Base-by-base conservation (phyloP, 345 rosid genomes). In the Syzygium aromaticum region DNA sequence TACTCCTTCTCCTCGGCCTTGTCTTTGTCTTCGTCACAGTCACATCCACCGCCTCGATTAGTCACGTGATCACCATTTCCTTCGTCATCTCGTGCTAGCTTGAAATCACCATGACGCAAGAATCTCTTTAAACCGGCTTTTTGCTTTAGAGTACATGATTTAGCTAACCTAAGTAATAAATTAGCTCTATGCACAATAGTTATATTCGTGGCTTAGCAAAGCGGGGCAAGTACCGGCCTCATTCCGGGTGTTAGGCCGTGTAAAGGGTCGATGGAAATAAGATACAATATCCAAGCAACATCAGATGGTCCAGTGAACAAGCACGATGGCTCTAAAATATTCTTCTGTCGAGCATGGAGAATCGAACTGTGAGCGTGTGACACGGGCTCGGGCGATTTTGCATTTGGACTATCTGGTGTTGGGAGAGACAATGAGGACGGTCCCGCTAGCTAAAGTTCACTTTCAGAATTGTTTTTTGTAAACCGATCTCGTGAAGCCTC, bases 401-500 rank as follows among this genome's bases (percentile, higher is more conserved):
- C 46, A 30, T 21, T 89, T 84, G 93, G 91, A 88, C 52, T 54
- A 85, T 87, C 84, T 19, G 11, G 40, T 28, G 77, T 54, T 63
- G 43, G 86, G 73, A 59, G 64, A 28, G 33, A 33, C 33, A 6
- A 33, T 13, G 33, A 61, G 73, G 38, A 67, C 46, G 80, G 80
- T 33, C 87, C 87, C 87, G 38, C 30, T 11, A 16, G 38, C 30
- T 11, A 16, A 11, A n/a, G 43, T 82, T 28, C 86, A 54, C 88
- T 88, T 85, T 87, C 46, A 11, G 46, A 33, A 67, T 67, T 17
- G 1, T 28, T 33, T 67, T 67, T 67, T 67, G 80, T 54, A 82
- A 7, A 54, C 30, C 52, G 15, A 54, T 90, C 94, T 87, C 94
- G 94, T 94, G 94, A 92, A 92, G 46, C 30, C 25, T 10, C 46